These are phyloP conservation scores for Akanthomyces lecanii DNA, from an alignment of 2,329 filamentous ascomycete genomes.

Conservation along the genomic window DNA sequence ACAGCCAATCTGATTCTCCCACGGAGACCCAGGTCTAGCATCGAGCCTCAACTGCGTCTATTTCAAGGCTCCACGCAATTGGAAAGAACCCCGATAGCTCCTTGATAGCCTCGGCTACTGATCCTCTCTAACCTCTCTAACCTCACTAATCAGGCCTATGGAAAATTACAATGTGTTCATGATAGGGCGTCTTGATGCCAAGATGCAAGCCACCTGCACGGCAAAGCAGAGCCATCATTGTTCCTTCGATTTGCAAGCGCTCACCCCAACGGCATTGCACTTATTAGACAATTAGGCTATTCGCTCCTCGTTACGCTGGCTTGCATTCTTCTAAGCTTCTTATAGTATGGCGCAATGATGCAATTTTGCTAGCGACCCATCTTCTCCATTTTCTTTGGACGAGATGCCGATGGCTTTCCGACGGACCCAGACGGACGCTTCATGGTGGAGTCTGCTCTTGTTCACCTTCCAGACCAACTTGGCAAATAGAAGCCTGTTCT, in stretches of 20 bases:
- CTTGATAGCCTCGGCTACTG: background rate
- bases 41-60: background rate
- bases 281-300: background rate
- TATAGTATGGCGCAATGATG: conserved; percentile 10
- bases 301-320: background rate
- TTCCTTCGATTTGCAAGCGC: background rate
- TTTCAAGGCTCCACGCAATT: background rate
- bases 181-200: background rate
- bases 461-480: background rate
- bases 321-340: conserved; percentile 2
- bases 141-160: background rate
- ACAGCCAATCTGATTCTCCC: background rate
- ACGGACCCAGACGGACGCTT: conserved; percentile 1
- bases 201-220: background rate
- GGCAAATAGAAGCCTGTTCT: background rate
- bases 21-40: background rate
- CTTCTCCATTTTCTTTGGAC: background rate
- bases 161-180: background rate
- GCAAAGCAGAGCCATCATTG: background rate
- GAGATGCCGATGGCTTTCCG: conserved; percentile 8
- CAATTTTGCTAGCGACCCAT: conserved; percentile 1
- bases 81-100: background rate
- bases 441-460: conserved; percentile 1
- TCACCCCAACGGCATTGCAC: background rate
- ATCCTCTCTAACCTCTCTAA: background rate